Evolutionary conservation across 2,329 filamentous ascomycete species (phyloP).

Genomic region (Biscogniauxia marginata): DNA sequence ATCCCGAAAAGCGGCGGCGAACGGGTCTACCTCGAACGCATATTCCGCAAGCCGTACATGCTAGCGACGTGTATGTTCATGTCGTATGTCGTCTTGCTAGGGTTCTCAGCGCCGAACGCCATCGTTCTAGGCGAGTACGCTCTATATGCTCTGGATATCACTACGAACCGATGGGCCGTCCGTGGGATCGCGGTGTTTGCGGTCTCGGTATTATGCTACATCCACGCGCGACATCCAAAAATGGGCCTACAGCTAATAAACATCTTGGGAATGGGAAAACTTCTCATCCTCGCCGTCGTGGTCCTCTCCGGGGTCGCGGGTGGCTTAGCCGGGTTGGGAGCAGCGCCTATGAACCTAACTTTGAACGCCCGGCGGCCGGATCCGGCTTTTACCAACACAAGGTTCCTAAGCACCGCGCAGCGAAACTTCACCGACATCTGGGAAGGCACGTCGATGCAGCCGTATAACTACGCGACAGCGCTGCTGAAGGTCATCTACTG

Average conservation of each 20-base stretch:
- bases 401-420: conserved; percentile 34
- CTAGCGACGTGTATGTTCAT: conserved; percentile 12
- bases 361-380: conserved; percentile 23
- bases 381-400: conserved; percentile 19
- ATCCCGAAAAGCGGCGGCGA: conserved; percentile 49
- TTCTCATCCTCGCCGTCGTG: conserved; percentile 47
- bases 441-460: conserved; percentile 38
- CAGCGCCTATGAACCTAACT: conserved; percentile 10
- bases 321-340: conserved; percentile 32
- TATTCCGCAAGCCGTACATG: conserved; percentile 39
- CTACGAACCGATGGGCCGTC: conserved; percentile 47
- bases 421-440: conserved; percentile 41
- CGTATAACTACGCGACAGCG: conserved; percentile 47
- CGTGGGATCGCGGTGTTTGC: conserved; percentile 46
- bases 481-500: conserved; percentile 57
- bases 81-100: conserved; percentile 48
- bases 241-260: conserved; percentile 49
- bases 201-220: conserved; percentile 45
- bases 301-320: conserved; percentile 43
- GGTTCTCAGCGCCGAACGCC: conserved; percentile 51
- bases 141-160: conserved; percentile 42
- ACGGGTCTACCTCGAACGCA: conserved; percentile 53
- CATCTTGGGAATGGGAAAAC: conserved; percentile 47
- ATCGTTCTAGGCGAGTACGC: conserved; percentile 52
- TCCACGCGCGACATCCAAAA: conserved; percentile 46